Evolutionary conservation across 2,329 filamentous ascomycete genomes (phyloP).

Genomic region (Pyricularia pennisetigena): DNA sequence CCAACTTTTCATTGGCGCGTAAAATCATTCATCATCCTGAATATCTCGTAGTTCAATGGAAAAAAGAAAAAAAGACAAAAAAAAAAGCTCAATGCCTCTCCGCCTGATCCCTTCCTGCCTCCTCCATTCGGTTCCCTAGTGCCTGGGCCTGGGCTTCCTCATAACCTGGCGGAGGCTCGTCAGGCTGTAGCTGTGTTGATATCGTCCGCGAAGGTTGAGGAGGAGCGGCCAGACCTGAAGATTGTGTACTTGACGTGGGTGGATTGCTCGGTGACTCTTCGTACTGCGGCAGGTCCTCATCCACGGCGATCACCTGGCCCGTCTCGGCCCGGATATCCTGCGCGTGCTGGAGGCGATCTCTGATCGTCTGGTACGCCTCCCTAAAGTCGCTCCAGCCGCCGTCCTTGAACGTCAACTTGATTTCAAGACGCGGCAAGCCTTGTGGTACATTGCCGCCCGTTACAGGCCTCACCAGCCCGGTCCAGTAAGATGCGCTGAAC

Average conservation of each 20-base stretch:
- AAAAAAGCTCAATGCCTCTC: conserved; percentile 41
- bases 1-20: not conserved
- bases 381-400: conserved; percentile 93
- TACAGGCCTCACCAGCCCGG: conserved; percentile 69
- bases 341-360: conserved; percentile 73
- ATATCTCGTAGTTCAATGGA: not conserved
- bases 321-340: conserved; percentile 64
- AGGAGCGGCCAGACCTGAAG: conserved; percentile 10
- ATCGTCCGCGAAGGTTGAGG: conserved; percentile 14
- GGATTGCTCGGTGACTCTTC: conserved; percentile 39
- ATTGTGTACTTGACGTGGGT: conserved; percentile 12
- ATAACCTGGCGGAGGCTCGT: conserved; percentile 83
- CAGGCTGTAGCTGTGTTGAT: conserved; percentile 29
- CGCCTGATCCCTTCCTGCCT: conserved; percentile 64
- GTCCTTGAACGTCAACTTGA: conserved; percentile 86
- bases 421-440: conserved; percentile 60
- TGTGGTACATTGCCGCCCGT: conserved; percentile 73
- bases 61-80: not conserved
- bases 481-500: conserved; percentile 89
- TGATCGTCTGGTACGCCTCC: conserved; percentile 70
- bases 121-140: conserved; percentile 48
- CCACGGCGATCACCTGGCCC: conserved; percentile 52
- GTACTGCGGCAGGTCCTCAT: conserved; percentile 85
- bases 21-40: not conserved
- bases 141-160: conserved; percentile 79